Evolutionary conservation across 169 alveolate species (phyloP), one percentile per base, ranked within the genome.

Genomic region (Toxoplasma gondii): DNA sequence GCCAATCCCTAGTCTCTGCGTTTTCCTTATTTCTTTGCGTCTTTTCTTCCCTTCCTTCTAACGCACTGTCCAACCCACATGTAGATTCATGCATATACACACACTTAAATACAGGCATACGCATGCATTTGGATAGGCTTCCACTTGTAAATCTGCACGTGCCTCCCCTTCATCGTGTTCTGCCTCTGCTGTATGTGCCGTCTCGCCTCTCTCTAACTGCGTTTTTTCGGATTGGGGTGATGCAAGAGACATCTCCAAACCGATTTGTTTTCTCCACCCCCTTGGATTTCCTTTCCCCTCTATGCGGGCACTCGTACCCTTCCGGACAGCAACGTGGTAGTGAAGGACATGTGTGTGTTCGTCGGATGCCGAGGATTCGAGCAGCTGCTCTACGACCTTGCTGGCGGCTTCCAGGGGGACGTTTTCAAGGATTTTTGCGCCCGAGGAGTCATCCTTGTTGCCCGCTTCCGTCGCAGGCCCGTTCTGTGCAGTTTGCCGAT

Each of bases 301-400:
- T 53, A 19, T 17, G 44, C 22, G 69, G 34, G 27, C 53, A 34
- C 24, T 43, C 81, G 34, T 67, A 80, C 94, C 45, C 45, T 91
- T 91, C 34, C 94, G 74, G 19, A 29, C 22, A 36, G 94, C 94
- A 27, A 80, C 45, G 64, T 91, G 78, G 44, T 91, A 91, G 87
- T 91, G 94, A 2, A 86, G 81, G 31, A 49, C 90, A n/a, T 58
- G 81, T 64, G 94, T 78, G 22, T 38, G 90, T 70, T 12, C 43
- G 67, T 81, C 94, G 34, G 90, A 7, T 41, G 67, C 81, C 45
- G 82, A 44, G 64, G 91, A 22, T 10, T 24, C 31, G 34, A 91
- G 90, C 16, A 78, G 91, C 36, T 39, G 81, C 27, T 78, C n/a
- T 36, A 91, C 53, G 10, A 91, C 67, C 38, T 74, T 39, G 80